phyloP scores from a whole-genome alignment of 495 filamentous ascomycete species.

The Talaromyces thailandensis region DNA sequence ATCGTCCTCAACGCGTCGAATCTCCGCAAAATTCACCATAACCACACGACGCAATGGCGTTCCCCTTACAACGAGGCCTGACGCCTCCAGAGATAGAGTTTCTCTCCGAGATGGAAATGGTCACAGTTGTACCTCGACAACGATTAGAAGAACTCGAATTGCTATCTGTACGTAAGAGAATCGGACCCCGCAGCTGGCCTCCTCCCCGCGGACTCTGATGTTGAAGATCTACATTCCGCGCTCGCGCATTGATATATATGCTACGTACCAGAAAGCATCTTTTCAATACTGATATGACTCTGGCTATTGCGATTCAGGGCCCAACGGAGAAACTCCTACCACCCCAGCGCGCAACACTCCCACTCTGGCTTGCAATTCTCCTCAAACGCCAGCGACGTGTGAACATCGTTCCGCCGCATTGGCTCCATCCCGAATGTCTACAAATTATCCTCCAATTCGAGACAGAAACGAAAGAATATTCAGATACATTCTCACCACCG shows the following conservation, averaged over 20 bases:
- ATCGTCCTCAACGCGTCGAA: neutral
- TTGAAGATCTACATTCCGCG: conserved; percentile 4
- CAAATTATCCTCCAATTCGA: conserved; percentile 69
- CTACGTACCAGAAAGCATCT: neutral
- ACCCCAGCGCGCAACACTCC: conserved; percentile 69
- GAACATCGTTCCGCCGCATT: conserved; percentile 84
- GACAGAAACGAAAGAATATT: conserved; percentile 49
- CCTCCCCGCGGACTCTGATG: neutral
- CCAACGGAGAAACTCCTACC: conserved; percentile 66
- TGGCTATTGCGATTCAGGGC: conserved; percentile 46
- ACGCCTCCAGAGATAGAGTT: conserved; percentile 88
- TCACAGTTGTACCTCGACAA: conserved; percentile 88
- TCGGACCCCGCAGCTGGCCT: conserved; percentile 1
- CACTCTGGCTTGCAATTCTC: conserved; percentile 94
- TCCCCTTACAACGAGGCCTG: conserved; percentile 72
- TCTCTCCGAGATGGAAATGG: conserved; percentile 91
- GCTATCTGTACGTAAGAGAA: conserved; percentile 57
- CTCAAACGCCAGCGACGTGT: conserved; percentile 91
- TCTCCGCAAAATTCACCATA: neutral
- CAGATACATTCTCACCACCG: conserved; percentile 63
- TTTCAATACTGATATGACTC: neutral
- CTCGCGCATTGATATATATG: neutral
- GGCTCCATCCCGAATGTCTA: conserved; percentile 71
- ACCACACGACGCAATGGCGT: conserved; percentile 51
- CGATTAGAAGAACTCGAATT: conserved; percentile 76